phyloP scores from a whole-genome alignment of 1,139 yeast species.

The Blastobotrys capitulatus region DNA sequence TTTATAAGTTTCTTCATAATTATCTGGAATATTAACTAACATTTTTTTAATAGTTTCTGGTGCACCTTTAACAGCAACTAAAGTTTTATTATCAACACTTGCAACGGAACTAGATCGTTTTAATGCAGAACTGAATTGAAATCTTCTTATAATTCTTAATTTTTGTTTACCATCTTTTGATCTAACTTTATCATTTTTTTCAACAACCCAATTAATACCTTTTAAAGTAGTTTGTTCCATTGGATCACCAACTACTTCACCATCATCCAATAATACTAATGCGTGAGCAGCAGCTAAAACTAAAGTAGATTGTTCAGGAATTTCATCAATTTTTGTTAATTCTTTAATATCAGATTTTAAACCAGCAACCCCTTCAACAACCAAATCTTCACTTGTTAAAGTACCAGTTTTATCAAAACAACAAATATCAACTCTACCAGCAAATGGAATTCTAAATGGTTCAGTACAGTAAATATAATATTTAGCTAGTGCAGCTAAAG shows the following conservation, averaged over 20 bases:
- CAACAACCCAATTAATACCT: slow-evolving; percentile 83
- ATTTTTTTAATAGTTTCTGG: slow-evolving; percentile 93
- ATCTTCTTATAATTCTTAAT: slow-evolving; percentile 78
- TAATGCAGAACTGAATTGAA: slow-evolving; percentile 93
- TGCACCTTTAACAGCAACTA: slow-evolving; percentile 96
- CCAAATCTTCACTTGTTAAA: slow-evolving; percentile 92
- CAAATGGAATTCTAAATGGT: slow-evolving; percentile 96
- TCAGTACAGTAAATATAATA: slow-evolving; percentile 93
- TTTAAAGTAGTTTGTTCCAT: slow-evolving; percentile 96
- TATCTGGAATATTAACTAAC: slow-evolving; percentile 64
- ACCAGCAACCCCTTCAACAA: slow-evolving; percentile 95
- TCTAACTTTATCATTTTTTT: slow-evolving; percentile 51
- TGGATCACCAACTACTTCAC: slow-evolving; percentile 97
- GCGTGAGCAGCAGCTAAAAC: slow-evolving; percentile 97
- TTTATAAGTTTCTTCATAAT: slow-evolving; percentile 82
- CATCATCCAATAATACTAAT: slow-evolving; percentile 85
- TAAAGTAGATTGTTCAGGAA: slow-evolving; percentile 61
- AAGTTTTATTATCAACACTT: slow-evolving; percentile 46
- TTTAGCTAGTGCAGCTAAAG: slow-evolving; percentile 81
- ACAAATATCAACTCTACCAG: slow-evolving; percentile 97
- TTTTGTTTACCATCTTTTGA: slow-evolving; percentile 34
- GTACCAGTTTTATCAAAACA: slow-evolving; percentile 99
- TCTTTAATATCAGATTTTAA: slow-evolving; percentile 49
- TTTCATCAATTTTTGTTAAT: slow-evolving; percentile 50
- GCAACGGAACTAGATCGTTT: slow-evolving; percentile 94